Percentiles rank a stretch among this genome's conserved stretches.
Conservation (phyloP, 352 stramenopile species). For the Globisporangium spinosum region DNA sequence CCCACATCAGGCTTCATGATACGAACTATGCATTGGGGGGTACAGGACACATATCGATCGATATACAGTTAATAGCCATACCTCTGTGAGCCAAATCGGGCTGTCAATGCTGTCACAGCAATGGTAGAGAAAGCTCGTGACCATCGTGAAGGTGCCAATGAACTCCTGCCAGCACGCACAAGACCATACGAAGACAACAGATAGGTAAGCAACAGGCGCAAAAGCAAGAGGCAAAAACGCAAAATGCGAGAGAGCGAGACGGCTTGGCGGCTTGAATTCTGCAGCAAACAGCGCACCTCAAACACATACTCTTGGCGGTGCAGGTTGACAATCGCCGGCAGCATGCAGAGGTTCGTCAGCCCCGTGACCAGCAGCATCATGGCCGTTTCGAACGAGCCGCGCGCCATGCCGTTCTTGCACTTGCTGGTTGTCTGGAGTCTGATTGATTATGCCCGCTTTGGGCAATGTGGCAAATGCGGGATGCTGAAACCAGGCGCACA, state of each 20-base stretch:
- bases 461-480: background rate
- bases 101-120: slow-evolving; percentile 73
- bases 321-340: slow-evolving; percentile 62
- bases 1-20: too few species aligned
- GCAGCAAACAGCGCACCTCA: slow-evolving; percentile 39
- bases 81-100: slow-evolving; percentile 72
- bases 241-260: background rate
- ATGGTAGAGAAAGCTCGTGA: slow-evolving; percentile 79
- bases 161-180: slow-evolving; percentile 39
- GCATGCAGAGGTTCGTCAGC: slow-evolving; percentile 78
- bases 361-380: slow-evolving; percentile 76
- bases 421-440: background rate
- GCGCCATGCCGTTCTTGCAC: slow-evolving; percentile 28
- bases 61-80: slow-evolving; percentile 8
- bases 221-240: background rate
- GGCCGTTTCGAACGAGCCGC: slow-evolving; percentile 50
- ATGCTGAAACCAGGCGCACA: too few species aligned
- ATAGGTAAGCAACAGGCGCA: background rate
- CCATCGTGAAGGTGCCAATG: slow-evolving; percentile 76
- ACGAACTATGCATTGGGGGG: too few species aligned
- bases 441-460: background rate
- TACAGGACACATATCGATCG: background rate
- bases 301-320: slow-evolving; percentile 59
- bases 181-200: background rate
- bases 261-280: background rate